Evolutionary conservation across 139 green algal species (phyloP), one percentile per base, ranked within the genome.

Genomic region (Chlorella sp.): DNA sequence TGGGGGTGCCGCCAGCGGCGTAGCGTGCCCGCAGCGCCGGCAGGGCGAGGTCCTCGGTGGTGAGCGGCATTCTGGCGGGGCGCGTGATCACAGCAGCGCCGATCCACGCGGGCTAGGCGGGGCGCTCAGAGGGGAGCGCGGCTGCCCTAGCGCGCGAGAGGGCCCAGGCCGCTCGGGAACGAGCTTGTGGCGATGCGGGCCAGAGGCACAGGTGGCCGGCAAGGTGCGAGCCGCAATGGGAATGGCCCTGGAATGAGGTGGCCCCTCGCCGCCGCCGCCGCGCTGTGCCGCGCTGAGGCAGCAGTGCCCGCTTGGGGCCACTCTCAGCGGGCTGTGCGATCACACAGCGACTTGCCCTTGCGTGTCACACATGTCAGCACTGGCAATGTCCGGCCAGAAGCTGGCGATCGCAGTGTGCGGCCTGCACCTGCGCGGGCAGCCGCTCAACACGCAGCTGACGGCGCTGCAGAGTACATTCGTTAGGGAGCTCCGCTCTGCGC

Each of bases 401-500:
- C 60, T 34, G n/a, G 36, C 26, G 76, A 60, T 91, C 36, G 87
- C 87, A 4, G 87, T 91, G 0, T 91, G 87, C 74, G 87, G 87
- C 21, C 78, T 91, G 3, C 92, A 95, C 72, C 90, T 95, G 86
- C 82, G 81, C 0, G 91, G 91, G 3, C 78, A 94, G 11, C 88
- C 87, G 0, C 83, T 96, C 12, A 94, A 96, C 70, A 74, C 88
- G 44, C 93, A 96, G 68, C 81, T 96, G 20, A 89, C 86, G 16
- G 80, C 87, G 3, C 82, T 96, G 6, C 84, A 82, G 0, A 92
- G 87, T 18, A 84, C 47, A 7, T 87, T 96, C 51, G 86, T 95
- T 5, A 75, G 81, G 18, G 83, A 75, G 9, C 87, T 81, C 55
- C 87, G 87, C 3, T 95, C 90, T 2, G 88, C 92, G 20, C 72